A percentile compares a stretch with the other conserved stretches of the same genome.
These are phyloP conservation scores for Arthroderma sp. DNA, from an alignment of 2,329 filamentous ascomycete species.

Conservation along the genomic window DNA sequence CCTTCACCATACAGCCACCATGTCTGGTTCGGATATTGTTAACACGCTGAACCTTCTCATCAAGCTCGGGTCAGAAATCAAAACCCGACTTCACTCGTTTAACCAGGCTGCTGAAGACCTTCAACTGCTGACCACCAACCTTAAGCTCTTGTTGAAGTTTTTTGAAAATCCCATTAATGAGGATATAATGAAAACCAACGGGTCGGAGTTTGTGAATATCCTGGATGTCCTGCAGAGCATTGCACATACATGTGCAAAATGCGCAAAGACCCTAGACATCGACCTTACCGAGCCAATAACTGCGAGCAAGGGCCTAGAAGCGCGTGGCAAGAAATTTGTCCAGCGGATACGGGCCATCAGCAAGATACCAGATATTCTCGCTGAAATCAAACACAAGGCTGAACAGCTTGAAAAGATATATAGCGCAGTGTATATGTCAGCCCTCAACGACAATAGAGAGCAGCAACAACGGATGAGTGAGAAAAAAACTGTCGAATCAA, in stretches of 20 bases:
- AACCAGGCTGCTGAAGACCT: constrained; percentile 4
- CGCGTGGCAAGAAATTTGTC: not conserved
- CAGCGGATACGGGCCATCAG: not conserved
- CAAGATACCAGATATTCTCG: constrained; percentile 1
- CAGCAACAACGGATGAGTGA: not conserved
- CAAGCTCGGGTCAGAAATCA: constrained; percentile 2
- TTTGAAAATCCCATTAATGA: constrained; percentile 2
- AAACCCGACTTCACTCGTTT: constrained; percentile 2
- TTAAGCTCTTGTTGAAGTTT: constrained; percentile 1
- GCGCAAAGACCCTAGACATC: not conserved
- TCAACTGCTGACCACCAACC: constrained; percentile 1
- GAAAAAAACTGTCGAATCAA: not conserved
- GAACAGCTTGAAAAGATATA: constrained; percentile 2
- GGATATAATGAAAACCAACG: not conserved
- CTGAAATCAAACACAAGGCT: constrained; percentile 3
- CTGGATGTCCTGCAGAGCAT: constrained; percentile 2
- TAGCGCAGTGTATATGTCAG: constrained; percentile 2
- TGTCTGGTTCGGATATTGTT: not conserved
- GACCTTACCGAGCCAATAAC: not conserved
- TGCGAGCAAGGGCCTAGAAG: not conserved
- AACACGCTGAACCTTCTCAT: constrained; percentile 2
- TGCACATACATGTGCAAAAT: constrained; percentile 1
- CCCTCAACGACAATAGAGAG: not conserved
- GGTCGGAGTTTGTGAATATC: not conserved
- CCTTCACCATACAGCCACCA: not conserved